Percentiles rank a stretch among this genome's conserved stretches.
phyloP scores from a whole-genome alignment of 495 filamentous ascomycete genomes.

The Annulohypoxylon nitens region DNA sequence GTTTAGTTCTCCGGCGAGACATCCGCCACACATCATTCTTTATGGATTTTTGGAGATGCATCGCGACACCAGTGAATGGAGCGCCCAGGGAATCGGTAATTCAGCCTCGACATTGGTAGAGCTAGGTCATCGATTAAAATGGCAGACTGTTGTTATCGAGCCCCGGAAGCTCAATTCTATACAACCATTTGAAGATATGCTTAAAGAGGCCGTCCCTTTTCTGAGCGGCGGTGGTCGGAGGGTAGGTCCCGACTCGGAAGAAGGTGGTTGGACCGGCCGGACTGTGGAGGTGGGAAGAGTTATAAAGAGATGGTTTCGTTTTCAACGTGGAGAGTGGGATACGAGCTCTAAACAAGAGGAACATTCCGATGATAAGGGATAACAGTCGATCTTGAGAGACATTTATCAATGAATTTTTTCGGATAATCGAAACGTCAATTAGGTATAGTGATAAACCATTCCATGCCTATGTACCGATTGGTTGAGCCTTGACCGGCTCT shows the following conservation, averaged over 20 bases:
- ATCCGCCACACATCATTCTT: slow-evolving; percentile 65
- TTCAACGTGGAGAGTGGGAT: slow-evolving; percentile 59
- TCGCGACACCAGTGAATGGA: slow-evolving; percentile 80
- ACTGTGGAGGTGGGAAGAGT: slow-evolving; percentile 75
- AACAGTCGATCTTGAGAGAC: slow-evolving; percentile 15
- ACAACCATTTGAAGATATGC: slow-evolving; percentile 52
- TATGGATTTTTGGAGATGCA: slow-evolving; percentile 78
- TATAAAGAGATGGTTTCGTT: slow-evolving; percentile 79
- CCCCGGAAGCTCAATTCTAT: slow-evolving; percentile 31
- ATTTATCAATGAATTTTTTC: slow-evolving; percentile 22
- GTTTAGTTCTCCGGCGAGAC: slow-evolving; percentile 3
- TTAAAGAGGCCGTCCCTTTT: slow-evolving; percentile 71
- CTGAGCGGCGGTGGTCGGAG: slow-evolving; percentile 70
- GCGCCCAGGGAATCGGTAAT: slow-evolving; percentile 82
- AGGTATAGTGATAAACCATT: slow-evolving; percentile 5
- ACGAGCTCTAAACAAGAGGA: slow-evolving; percentile 16
- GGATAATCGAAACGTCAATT: slow-evolving; percentile 20
- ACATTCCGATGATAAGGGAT: neutral
- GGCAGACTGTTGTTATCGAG: slow-evolving; percentile 55
- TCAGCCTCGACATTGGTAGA: slow-evolving; percentile 78
- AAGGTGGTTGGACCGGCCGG: slow-evolving; percentile 73
- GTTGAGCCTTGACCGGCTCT: neutral
- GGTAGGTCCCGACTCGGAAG: slow-evolving; percentile 60
- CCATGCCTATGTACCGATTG: slow-evolving; percentile 14
- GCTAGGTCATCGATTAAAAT: slow-evolving; percentile 61